These are phyloP conservation scores for Epichloe amarillans DNA, from an alignment of 2,329 filamentous ascomycete genomes.

Conservation along the genomic window DNA sequence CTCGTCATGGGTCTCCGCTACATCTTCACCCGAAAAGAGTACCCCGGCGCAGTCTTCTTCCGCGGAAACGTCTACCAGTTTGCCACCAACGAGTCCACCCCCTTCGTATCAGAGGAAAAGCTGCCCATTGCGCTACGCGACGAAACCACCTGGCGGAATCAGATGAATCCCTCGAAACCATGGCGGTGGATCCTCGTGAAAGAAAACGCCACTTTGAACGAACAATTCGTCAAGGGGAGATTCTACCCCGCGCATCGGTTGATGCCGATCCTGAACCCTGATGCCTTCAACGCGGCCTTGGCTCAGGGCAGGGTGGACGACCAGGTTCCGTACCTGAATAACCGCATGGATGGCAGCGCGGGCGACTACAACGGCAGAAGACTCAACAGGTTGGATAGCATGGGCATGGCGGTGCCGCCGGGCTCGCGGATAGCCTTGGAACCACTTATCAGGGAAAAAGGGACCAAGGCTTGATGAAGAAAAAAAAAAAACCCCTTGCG, in stretches of 20 bases:
- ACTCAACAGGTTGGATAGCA: conserved; percentile 27
- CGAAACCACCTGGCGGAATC: conserved; percentile 27
- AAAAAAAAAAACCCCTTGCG: neutral
- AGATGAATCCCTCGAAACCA: conserved; percentile 18
- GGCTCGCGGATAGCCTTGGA: conserved; percentile 23
- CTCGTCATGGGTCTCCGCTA: conserved; percentile 25
- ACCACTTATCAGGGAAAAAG: conserved; percentile 22
- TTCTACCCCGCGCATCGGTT: conserved; percentile 44
- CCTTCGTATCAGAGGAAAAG: conserved; percentile 21
- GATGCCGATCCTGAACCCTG: conserved; percentile 34
- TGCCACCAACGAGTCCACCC: conserved; percentile 15
- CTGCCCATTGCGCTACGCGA: conserved; percentile 28
- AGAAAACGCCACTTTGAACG: conserved; percentile 33
- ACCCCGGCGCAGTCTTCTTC: conserved; percentile 25
- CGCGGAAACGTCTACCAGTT: conserved; percentile 27
- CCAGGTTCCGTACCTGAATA: conserved; percentile 38
- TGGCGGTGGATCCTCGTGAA: conserved; percentile 28
- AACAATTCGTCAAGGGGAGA: conserved; percentile 34
- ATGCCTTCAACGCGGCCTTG: conserved; percentile 23
- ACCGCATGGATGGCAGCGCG: conserved; percentile 30
- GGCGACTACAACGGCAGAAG: conserved; percentile 28
- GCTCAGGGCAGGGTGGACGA: conserved; percentile 27
- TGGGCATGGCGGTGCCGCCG: conserved; percentile 28
- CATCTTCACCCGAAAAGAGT: conserved; percentile 25
- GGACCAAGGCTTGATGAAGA: neutral